phyloP scores from a whole-genome alignment of 2,329 filamentous ascomycete species.

The Fusarium setosum region DNA sequence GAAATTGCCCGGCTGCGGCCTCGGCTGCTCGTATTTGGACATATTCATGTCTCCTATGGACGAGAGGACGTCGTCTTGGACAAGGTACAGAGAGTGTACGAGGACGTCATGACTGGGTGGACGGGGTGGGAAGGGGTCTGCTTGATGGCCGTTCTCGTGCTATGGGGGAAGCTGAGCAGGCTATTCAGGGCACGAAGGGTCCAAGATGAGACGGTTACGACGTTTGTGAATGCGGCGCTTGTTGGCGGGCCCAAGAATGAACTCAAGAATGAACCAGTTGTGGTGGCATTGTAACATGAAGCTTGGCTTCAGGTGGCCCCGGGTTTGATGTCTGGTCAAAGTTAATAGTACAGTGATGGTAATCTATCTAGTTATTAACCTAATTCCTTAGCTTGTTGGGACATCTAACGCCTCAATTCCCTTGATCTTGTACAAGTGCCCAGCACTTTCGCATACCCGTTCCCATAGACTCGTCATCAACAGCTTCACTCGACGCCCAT shows the following conservation, averaged over 20 bases:
- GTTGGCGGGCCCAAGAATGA: slow-evolving; percentile 17
- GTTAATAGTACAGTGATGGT: neutral
- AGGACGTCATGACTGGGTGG: slow-evolving; percentile 35
- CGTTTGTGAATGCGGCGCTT: slow-evolving; percentile 28
- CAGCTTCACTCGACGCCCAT: slow-evolving; percentile 53
- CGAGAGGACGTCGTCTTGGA: slow-evolving; percentile 36
- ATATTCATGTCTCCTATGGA: slow-evolving; percentile 39
- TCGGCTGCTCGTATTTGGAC: slow-evolving; percentile 37
- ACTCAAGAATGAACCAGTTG: slow-evolving; percentile 16
- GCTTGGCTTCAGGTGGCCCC: no score
- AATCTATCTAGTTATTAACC: neutral
- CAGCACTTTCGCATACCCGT: slow-evolving; percentile 70
- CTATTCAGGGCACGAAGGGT: neutral
- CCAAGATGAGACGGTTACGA: neutral
- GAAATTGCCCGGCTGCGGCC: slow-evolving; percentile 32
- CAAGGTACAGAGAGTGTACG: slow-evolving; percentile 25
- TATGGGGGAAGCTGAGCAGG: slow-evolving; percentile 4
- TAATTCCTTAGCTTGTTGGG: no score
- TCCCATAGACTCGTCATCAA: slow-evolving; percentile 66
- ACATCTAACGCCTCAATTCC: no score
- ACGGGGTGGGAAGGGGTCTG: slow-evolving; percentile 32
- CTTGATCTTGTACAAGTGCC: slow-evolving; percentile 52
- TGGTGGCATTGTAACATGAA: neutral
- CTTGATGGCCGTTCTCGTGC: slow-evolving; percentile 29
- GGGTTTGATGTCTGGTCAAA: no score